Percentiles rank a stretch among this genome's conserved stretches.
These are phyloP conservation scores for Thermomyces lanuginosus DNA, from an alignment of 2,329 filamentous ascomycete species.

Conservation along the genomic window DNA sequence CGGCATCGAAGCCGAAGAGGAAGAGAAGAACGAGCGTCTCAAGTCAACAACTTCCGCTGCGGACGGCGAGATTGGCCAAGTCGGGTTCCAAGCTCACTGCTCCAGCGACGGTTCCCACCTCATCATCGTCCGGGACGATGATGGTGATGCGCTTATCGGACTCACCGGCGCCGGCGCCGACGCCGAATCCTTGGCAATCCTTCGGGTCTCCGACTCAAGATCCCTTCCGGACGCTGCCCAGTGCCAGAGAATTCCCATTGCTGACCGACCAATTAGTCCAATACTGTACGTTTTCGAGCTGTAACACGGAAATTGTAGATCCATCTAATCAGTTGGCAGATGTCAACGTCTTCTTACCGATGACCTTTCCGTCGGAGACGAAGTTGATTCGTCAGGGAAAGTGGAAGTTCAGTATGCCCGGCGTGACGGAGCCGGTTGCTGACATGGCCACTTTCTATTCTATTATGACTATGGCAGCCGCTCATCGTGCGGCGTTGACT, in stretches of 20 bases:
- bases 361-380: conserved; percentile 22
- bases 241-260: conserved; percentile 11
- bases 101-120: too few relatives aligned
- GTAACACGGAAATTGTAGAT: background rate
- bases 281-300: conserved; percentile 16
- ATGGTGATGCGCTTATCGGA: conserved; percentile 2
- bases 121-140: background rate
- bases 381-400: conserved; percentile 11
- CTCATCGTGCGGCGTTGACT: conserved; percentile 21
- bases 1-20: conserved; percentile 5
- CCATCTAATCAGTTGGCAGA: conserved; percentile 14
- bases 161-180: too few relatives aligned
- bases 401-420: too few relatives aligned
- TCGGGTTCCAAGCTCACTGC: too few relatives aligned
- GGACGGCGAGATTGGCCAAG: too few relatives aligned
- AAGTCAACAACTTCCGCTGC: too few relatives aligned
- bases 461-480: conserved; percentile 24
- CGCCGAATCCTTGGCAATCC: too few relatives aligned
- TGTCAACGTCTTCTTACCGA: conserved; percentile 21
- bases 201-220: too few relatives aligned
- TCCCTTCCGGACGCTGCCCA: conserved; percentile 20
- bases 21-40: too few relatives aligned
- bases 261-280: conserved; percentile 15
- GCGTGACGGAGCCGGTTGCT: conserved; percentile 16
- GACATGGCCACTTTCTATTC: conserved; percentile 24